Evolutionary conservation across 2,329 filamentous ascomycete species (phyloP), one percentile per base, ranked within the genome.

Genomic region (Escovopsis sp.): DNA sequence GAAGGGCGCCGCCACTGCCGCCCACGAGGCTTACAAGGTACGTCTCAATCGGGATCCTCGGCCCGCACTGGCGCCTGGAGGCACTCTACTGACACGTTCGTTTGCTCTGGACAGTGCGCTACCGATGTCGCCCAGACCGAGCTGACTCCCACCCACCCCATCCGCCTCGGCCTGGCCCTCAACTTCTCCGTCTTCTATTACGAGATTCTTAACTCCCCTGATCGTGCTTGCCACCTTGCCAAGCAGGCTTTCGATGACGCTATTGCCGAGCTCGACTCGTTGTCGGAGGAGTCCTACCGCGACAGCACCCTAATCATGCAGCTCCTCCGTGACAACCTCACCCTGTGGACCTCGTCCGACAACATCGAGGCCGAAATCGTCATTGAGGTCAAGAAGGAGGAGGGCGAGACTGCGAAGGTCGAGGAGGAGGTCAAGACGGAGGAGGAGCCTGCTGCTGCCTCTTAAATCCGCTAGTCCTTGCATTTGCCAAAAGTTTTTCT

Each of bases 161-260:
- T 96, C 69, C 87, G 88, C 55, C 84, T 96, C 47, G 88, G 88
- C 62, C 80, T 96, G 55, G 88, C 88, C 49, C 78, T 96, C 51
- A 96, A 94, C 80, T 94, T 96, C 77, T 94, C 87, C 45, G 88
- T 94, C 55, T 94, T 94, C 73, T 94, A 94, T 77, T 94, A 94
- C 66, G 90, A 94, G 75, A 94, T 94, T 61, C 72, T 94, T 58
- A 96, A 94, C 79, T 92, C 87, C 26, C 88, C 87, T 55, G 87
- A 94, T 65, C 85, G 83, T 58, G 88, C 88, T 56, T 96, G 88
- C 77, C 88, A 96, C 61, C 78, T 96, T 48, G 88, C 88, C 65
- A 96, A 96, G 78, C 88, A 96, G 72, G 88, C 90, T 34, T 96
- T 96, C 57, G 88, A 96, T 60, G 88, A 94, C 62, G 88, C 88